These are phyloP conservation scores for Onygenales sp. DNA, from an alignment of 2,329 filamentous ascomycete genomes.

Conservation along the genomic window DNA sequence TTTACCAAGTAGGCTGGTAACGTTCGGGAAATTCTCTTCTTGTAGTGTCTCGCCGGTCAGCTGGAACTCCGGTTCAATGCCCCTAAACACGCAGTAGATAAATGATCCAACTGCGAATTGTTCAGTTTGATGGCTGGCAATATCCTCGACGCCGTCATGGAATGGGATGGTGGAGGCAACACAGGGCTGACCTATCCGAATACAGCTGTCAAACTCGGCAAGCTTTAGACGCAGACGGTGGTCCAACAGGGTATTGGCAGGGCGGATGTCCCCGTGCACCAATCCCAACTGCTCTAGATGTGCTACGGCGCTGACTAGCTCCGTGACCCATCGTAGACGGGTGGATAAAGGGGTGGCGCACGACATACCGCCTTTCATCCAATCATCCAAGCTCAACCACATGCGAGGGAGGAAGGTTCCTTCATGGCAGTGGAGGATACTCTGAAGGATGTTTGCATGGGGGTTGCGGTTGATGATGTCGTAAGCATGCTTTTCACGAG, in stretches of 20 bases:
- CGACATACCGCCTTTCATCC: not conserved
- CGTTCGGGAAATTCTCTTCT: not conserved
- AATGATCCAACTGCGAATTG: not conserved
- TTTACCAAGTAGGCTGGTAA: not conserved
- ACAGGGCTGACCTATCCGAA: not conserved
- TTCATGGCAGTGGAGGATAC: not conserved
- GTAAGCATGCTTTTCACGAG: not conserved
- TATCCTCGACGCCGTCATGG: not conserved
- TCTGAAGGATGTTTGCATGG: not conserved
- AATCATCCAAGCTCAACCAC: not conserved
- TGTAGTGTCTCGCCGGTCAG: not conserved
- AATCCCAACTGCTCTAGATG: not conserved
- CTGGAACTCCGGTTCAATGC: not conserved
- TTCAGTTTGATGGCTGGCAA: not conserved
- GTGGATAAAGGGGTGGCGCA: not conserved
- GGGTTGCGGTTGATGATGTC: not conserved
- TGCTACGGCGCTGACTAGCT: not conserved
- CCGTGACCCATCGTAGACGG: not conserved
- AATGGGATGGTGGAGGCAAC: not conserved
- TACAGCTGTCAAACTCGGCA: not conserved
- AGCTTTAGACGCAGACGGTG: not conserved
- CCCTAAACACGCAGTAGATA: not conserved
- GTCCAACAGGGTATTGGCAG: not conserved
- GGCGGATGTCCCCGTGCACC: not conserved
- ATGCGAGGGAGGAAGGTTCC: not conserved